Percentiles rank a stretch among this genome's conserved stretches.
These are phyloP conservation scores for Irpex rosettiformis DNA, from an alignment of 1,284 basidiomycete genomes.

Conservation along the genomic window DNA sequence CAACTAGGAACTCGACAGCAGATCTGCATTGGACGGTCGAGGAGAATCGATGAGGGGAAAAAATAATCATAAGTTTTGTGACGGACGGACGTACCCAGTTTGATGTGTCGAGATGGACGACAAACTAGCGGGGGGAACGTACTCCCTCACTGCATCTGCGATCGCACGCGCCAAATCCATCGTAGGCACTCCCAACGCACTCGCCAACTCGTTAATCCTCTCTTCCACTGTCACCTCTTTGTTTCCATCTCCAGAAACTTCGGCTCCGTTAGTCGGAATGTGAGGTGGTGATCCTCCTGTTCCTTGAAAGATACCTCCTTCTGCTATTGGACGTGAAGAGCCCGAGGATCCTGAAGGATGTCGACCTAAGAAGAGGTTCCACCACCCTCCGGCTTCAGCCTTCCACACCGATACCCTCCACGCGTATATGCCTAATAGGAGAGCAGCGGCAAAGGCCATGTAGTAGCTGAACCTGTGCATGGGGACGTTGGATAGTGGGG, in stretches of 20 bases:
- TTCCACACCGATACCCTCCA: conserved; percentile 51
- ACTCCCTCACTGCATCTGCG: conserved; percentile 48
- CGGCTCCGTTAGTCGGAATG: not conserved
- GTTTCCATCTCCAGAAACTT: conserved; percentile 1
- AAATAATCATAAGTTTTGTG: not conserved
- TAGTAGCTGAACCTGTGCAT: conserved; percentile 46
- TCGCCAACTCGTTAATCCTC: conserved; percentile 54
- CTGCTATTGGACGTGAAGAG: conserved; percentile 5
- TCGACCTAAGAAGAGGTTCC: conserved; percentile 47
- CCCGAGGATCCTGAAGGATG: conserved; percentile 25
- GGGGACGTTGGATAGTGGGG: conserved; percentile 29
- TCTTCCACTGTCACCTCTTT: conserved; percentile 43
- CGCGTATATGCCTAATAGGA: conserved; percentile 46
- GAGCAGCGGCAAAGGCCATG: conserved; percentile 38
- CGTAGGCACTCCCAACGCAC: conserved; percentile 56
- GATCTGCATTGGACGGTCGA: conserved; percentile 14
- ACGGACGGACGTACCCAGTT: conserved; percentile 37
- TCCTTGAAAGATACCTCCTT: not conserved
- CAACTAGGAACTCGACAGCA: conserved; percentile 24
- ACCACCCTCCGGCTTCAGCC: conserved; percentile 53
- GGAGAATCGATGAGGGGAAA: conserved; percentile 9
- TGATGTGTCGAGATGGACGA: conserved; percentile 47
- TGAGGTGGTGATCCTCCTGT: conserved; percentile 7
- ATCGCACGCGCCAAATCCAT: conserved; percentile 60
- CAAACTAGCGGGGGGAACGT: conserved; percentile 56